Evolutionary conservation across 495 filamentous ascomycete genomes (phyloP).

Genomic region (Pyrenula massariospora): DNA sequence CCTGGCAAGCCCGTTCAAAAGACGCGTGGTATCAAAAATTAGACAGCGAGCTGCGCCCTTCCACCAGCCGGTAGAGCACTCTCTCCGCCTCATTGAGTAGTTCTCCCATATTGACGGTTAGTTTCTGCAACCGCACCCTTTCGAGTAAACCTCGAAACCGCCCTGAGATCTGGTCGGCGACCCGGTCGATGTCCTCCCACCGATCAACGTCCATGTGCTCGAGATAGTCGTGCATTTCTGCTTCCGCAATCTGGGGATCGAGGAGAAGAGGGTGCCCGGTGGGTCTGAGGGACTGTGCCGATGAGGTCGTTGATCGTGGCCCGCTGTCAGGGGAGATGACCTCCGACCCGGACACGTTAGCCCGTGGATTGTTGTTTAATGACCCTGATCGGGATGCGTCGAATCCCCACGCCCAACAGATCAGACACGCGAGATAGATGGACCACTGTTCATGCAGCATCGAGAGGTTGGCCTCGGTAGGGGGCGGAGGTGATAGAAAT

Average conservation of each 20-base stretch:
- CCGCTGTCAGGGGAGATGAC: not conserved
- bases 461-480: not conserved
- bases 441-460: constrained; percentile 12
- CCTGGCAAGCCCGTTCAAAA: too few species aligned
- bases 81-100: constrained; percentile 10
- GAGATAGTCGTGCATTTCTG: constrained; percentile 3
- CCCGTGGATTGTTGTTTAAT: not conserved
- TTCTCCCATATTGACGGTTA: constrained; percentile 6
- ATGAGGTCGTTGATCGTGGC: not conserved
- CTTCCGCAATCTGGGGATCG: constrained; percentile 4
- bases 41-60: constrained; percentile 2
- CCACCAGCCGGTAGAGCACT: constrained; percentile 9
- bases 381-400: not conserved
- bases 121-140: constrained; percentile 1
- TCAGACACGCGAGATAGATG: constrained; percentile 9
- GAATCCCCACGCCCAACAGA: constrained; percentile 13
- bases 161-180: not conserved
- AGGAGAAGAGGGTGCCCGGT: constrained; percentile 3
- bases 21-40: not conserved
- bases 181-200: constrained; percentile 3
- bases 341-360: not conserved
- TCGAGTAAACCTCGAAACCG: constrained; percentile 4
- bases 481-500: not conserved
- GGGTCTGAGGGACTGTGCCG: not conserved
- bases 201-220: constrained; percentile 1